Evolutionary conservation across 2,329 filamentous ascomycete species (phyloP), one percentile per base, ranked within the genome.

Genomic region (Thielaviopsis punctulata): DNA sequence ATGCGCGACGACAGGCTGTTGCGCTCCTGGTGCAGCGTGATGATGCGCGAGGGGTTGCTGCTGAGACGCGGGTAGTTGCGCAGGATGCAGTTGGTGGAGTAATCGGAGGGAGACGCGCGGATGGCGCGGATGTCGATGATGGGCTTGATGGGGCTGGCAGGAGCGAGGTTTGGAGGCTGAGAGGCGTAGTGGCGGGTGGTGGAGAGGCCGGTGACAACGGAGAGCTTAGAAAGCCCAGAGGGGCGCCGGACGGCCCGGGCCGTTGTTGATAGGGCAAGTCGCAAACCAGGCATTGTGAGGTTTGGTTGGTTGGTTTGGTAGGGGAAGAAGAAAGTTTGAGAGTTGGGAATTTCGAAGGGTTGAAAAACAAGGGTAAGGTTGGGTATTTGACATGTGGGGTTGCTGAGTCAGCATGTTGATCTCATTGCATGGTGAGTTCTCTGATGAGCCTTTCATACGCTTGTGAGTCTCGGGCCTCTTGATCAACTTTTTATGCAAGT

Each of bases 61-160:
- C 74, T 69, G 57, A 77, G 75, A 23, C 65, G 59, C 54, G 63
- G 72, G 68, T 95, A 95, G 65, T 95, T 95, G 59, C 92, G 80
- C 58, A 88, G 82, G 55, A 83, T 64, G 66, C 86, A 94, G 62
- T 93, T 96, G 58, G 82, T 73, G 59, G 84, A 76, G 70, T 95
- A 85, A 15, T 93, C 73, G 13, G 82, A 77, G 15, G 84, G 79
- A 66, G 93, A 85, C 62, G 87, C 77, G 54, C 89, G 88, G 64
- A 98, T 95, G 68, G 92, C 83, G 65, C 86, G 90, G 63, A 94
- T 75, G 68, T 95, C 84, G 58, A 93, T 75, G 46, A 76, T 76
- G 23, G 86, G 79, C 63, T 86, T 90, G 10, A 87, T 88, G 13
- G 86, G 88, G 50, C 76, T 83, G 72, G 4, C 84, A 84, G 39